These are phyloP conservation scores for Mimosa bimucronata DNA, from an alignment of 306 rosid species.

Conservation along the genomic window DNA sequence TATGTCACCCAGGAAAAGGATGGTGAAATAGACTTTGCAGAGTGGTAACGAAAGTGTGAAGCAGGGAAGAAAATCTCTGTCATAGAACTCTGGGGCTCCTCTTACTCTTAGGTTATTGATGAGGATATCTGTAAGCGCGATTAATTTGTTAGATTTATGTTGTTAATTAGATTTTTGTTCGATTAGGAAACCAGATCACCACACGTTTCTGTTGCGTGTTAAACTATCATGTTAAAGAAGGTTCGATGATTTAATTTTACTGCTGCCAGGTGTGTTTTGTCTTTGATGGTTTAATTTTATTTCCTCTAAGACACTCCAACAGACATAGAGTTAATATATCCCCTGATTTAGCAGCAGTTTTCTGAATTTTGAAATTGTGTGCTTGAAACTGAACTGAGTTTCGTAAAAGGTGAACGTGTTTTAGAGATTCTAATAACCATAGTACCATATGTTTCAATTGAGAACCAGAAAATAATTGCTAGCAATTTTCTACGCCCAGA, in stretches of 20 bases:
- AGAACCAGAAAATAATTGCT: slow-evolving; percentile 7
- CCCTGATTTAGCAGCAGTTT: slow-evolving; percentile 2
- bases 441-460: background rate
- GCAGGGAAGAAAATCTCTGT: background rate
- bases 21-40: slow-evolving; percentile 22
- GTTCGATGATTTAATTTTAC: slow-evolving; percentile 16
- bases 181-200: background rate
- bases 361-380: background rate
- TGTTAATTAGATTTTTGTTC: background rate
- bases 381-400: background rate
- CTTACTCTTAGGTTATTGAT: background rate
- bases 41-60: slow-evolving; percentile 14
- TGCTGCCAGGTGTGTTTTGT: background rate
- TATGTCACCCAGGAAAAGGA: background rate
- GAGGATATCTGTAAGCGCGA: slow-evolving; percentile 29
- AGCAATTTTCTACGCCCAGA: background rate
- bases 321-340: background rate
- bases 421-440: slow-evolving; percentile 6
- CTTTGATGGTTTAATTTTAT: background rate
- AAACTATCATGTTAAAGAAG: background rate
- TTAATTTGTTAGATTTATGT: slow-evolving; percentile 16
- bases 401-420: slow-evolving; percentile 1
- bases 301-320: background rate
- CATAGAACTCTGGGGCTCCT: slow-evolving; percentile 4
- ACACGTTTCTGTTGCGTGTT: slow-evolving; percentile 24